Evolutionary conservation across 805 yeast species (phyloP), one percentile per base, ranked within the genome.

Genomic region (Candida ulmi): DNA sequence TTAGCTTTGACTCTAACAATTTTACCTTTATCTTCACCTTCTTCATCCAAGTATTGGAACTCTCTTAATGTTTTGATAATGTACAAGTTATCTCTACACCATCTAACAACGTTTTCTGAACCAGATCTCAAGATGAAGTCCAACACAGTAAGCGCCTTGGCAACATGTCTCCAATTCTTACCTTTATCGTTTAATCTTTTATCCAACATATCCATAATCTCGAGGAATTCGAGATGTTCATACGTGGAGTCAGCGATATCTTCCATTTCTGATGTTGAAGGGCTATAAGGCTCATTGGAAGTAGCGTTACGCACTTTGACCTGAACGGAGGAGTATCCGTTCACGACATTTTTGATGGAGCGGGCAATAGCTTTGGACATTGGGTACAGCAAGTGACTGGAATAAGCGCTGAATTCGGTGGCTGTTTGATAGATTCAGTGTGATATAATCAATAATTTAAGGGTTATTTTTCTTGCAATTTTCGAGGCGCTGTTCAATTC

Each of bases 111-210:
- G 54, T 83, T 82, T 50, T 88, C 95, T 17, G 88, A 75, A 30
- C 97, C 99, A 44, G 72, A 75, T 50, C 93, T 77, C 16, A 90
- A 88, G 42, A 90, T 68, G 62, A 81, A 91, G 54, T 90, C 96
- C 50, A 91, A 71, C n/a, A 91, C 80, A 2, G 95, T 83, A 45
- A 91, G 70, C 1, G 95, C 81, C 62, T 91, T 93, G 46, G 95
- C 90, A 36, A 91, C 90, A 60, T 91, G 99, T 49, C 96, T 76
- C 97, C 97, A 91, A 65, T 91, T 85, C 61, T 88, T 90, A 45
- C 98, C 98, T 68, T 90, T 90, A 58, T 91, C 98, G 57, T 91
- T 91, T 48, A 91, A 67, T 47, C 99, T 75, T 49, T 88, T 78
- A 64, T 91, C 97, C 33, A 91, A 64, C 82, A 91, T 88, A 56